These are phyloP conservation scores for Xylaria telfairii DNA, from an alignment of 495 filamentous ascomycete species.

Conservation along the genomic window DNA sequence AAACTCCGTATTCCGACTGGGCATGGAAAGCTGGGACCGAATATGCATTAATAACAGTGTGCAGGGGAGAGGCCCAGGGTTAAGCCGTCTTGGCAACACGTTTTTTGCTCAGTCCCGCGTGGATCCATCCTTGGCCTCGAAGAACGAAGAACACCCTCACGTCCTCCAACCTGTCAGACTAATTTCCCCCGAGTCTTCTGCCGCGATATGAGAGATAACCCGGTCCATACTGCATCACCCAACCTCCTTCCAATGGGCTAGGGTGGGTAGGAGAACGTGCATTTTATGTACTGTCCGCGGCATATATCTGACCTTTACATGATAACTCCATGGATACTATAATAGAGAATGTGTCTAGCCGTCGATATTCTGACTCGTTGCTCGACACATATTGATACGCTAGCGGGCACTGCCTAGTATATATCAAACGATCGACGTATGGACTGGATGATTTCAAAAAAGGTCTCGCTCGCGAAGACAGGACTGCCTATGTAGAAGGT, in stretches of 20 bases:
- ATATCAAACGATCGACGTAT: neutral
- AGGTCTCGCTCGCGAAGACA: neutral
- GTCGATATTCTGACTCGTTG: neutral
- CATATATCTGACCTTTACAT: neutral
- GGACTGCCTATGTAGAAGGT: neutral
- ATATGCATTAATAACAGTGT: neutral
- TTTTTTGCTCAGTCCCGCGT: constrained; percentile 23
- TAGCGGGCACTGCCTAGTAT: neutral
- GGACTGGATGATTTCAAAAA: neutral
- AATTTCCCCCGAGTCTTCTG: neutral
- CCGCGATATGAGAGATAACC: neutral
- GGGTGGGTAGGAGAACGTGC: neutral
- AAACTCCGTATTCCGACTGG: constrained; percentile 14
- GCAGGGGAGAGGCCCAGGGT: constrained; percentile 2
- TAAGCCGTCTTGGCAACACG: constrained; percentile 28
- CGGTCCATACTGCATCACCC: neutral
- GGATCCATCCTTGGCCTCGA: constrained; percentile 18
- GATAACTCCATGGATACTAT: neutral
- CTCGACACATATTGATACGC: neutral
- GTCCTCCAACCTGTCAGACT: neutral
- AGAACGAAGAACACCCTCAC: constrained; percentile 8
- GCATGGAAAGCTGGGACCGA: constrained; percentile 1
- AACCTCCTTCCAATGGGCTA: neutral
- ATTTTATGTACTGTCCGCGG: neutral
- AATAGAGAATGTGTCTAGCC: too few species aligned